Percentiles rank a stretch among this genome's conserved stretches.
Conservation (phyloP, 495 filamentous ascomycete genomes). For the Penicillium chermesinum region DNA sequence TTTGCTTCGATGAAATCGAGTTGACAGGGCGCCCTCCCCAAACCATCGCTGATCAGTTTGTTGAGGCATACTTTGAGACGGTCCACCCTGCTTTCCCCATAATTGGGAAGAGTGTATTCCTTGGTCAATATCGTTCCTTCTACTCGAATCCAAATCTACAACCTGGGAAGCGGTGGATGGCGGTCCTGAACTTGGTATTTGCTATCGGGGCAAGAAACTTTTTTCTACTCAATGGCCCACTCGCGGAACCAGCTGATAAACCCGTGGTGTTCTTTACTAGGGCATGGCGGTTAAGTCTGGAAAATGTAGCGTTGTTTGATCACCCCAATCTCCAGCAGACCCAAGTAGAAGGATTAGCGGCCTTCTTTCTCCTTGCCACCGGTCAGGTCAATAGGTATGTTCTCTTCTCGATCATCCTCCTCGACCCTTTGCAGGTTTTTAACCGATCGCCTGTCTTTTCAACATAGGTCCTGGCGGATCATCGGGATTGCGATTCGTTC, state of each 20-base stretch:
- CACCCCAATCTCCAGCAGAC: conserved; percentile 56
- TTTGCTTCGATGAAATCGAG: conserved; percentile 40
- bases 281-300: conserved; percentile 51
- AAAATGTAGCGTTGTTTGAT: conserved; percentile 41
- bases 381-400: conserved; percentile 57
- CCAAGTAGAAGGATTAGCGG: conserved; percentile 51
- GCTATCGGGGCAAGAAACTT: conserved; percentile 54
- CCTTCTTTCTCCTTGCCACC: conserved; percentile 54
- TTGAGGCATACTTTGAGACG: conserved; percentile 50
- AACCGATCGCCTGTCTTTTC: background rate
- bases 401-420: background rate
- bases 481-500: conserved; percentile 55
- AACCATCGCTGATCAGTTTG: conserved; percentile 47
- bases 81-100: conserved; percentile 59
- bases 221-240: conserved; percentile 33
- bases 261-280: conserved; percentile 54
- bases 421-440: background rate
- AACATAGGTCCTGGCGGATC: conserved; percentile 51
- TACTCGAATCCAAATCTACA: conserved; percentile 29
- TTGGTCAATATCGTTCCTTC: conserved; percentile 37
- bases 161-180: conserved; percentile 49
- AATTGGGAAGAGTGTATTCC: conserved; percentile 44
- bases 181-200: conserved; percentile 61
- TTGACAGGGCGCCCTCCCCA: conserved; percentile 44
- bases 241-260: conserved; percentile 34